Evolutionary conservation across 164 flowering plant species (phyloP), one percentile per base, ranked within the genome.

Genomic region (Houttuynia cordata): DNA sequence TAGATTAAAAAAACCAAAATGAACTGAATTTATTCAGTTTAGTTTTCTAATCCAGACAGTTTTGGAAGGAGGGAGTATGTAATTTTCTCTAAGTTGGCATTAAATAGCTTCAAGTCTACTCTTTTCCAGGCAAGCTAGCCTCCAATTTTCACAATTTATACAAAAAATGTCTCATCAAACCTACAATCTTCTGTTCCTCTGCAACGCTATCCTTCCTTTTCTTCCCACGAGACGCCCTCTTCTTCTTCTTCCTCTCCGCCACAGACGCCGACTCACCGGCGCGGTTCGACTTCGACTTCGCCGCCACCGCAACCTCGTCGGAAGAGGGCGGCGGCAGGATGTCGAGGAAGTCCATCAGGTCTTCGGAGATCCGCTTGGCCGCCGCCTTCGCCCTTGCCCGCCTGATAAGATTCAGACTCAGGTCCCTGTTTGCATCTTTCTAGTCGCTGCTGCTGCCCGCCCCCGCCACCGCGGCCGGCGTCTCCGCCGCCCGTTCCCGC

Each of bases 341-440:
- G 24, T 52, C 59, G 23, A 50, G n/a, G 53, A 47, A 65, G 42
- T 8, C 51, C 37, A 14, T 15, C 51, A 39, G 62, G 68, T 45
- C 66, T 10, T 51, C 61, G 20, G 60, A 62, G 18, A 66, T 66
- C 66, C 68, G 49, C 70, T 64, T 75, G 17, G 59, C 69, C 15
- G 69, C 75, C 15, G 69, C 75, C 49, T 76, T 76, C 65, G 50
- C 47, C 70, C 73, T 67, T 0, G 88, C 74, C 54, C 75, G 86
- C 65, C 79, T 77, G 9, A 85, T 82, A 52, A 83, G 78, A 64
- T 78, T 71, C 51, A 82, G 73, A 67, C 77, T 86, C 55, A 82
- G 73, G 66, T 84, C 96, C 55, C 79, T 80, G 59, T 84, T 81
- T 0, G 82, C 88, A 58, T 80, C 87, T 8, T 76, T 81, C 24